Base-by-base conservation (phyloP, 2,329 filamentous ascomycete species). In the Malbranchea zuffiana region DNA sequence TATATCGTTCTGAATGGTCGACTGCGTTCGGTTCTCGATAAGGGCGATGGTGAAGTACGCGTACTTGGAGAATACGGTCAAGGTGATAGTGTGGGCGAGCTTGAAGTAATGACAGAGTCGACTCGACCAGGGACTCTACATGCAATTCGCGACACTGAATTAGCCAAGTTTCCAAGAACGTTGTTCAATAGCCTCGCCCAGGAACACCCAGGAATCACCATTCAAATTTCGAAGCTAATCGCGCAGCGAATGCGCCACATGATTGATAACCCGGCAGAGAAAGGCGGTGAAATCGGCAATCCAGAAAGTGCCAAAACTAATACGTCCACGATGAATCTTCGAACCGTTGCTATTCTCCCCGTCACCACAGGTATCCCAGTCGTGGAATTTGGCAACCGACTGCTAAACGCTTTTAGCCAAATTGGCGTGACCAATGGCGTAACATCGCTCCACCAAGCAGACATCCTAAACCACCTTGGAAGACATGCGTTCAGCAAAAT, bases 151-250 rank as follows among this genome's bases (percentile, higher is more conserved):
- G 90, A 96, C 47, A 96, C 90, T 0, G 90, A 98, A 55, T 66
- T 98, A 18, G 88, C 92, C 41, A 96, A 94, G 51, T 94, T 98
- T 42, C 90, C 90, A 1, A 82, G 88, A 41, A 94, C 85, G 0
- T 65, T 98, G 1, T 98, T 98, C 68, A 98, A 98, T 66, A 98
- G 90, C 53, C 73, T 98, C 36, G 90, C 90, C 0, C 81, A 94
- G 54, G 90, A 98, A 53, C 90, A 98, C 53, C 90, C 90, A 4
- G 92, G 86, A 28, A 98, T 98, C 52, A 96, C 90, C 0, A 96
- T 98, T 58, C 95, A 96, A 60, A 93, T 98, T 18, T 96, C 90
- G 1, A 98, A 96, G 59, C 90, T 98, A 48, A 95, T 98, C 50
- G 90, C 90, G 0, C 86, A 87, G 23, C 78, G 90, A 3, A 96